Conservation (phyloP, 2,329 filamentous ascomycete species). For the Alternaria incomplexa region DNA sequence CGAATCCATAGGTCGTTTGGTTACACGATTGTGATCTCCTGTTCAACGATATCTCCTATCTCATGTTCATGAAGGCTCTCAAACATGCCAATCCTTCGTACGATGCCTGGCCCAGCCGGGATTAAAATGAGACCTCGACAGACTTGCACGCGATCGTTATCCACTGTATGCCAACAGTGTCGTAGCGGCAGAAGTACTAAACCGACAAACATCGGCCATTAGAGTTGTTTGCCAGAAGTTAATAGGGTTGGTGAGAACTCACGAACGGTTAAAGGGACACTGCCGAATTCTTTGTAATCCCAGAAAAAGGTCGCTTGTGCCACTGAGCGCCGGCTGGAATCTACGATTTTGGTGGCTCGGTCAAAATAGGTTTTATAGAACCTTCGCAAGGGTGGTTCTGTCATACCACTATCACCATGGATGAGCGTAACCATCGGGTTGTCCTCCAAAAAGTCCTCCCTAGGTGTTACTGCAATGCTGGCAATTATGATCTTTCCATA, state of each 20-base stretch:
- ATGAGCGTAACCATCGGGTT: neutral
- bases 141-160: accelerated
- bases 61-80: accelerated
- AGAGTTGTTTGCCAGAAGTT: neutral
- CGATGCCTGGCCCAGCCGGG: neutral
- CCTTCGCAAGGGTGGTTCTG: accelerated
- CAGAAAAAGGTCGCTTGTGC: too few species aligned
- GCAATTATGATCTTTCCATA: neutral
- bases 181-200: neutral
- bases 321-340: accelerated
- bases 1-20: accelerated
- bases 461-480: too few species aligned
- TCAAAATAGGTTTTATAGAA: neutral
- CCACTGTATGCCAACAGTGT: accelerated
- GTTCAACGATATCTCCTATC: neutral
- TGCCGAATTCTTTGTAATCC: neutral
- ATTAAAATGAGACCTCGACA: neutral
- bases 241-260: accelerated
- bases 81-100: neutral
- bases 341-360: accelerated
- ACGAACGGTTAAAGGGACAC: neutral
- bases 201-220: neutral
- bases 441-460: too few species aligned
- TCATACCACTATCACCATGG: too few species aligned
- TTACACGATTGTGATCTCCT: neutral